phyloP scores from a whole-genome alignment of 192 early-diverging fungal genomes.

The Chytriomyces sp. region DNA sequence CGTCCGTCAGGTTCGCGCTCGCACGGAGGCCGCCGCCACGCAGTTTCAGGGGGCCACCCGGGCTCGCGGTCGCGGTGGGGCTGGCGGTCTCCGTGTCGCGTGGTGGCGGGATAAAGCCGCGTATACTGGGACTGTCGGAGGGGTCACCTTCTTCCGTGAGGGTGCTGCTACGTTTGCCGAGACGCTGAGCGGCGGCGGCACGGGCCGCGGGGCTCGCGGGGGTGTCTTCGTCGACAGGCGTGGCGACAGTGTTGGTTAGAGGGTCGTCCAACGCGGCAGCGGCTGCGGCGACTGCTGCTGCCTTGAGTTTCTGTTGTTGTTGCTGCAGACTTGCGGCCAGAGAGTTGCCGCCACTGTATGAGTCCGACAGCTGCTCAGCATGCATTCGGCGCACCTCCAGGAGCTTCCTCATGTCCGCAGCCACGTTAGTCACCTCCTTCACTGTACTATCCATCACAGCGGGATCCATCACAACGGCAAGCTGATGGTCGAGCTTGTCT shows the following conservation, averaged over 20 bases:
- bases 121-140: background rate
- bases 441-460: background rate
- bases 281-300: slow-evolving; percentile 1
- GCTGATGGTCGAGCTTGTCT: slow-evolving; percentile 16
- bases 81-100: too few species aligned
- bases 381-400: background rate
- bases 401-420: background rate
- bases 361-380: background rate
- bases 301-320: background rate
- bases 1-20: too few species aligned
- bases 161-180: background rate
- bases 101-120: too few species aligned
- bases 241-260: background rate
- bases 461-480: background rate
- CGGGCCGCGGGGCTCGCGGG: background rate
- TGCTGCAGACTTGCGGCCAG: background rate
- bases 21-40: too few species aligned
- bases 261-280: too few species aligned
- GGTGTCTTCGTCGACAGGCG: background rate
- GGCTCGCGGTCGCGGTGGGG: too few species aligned
- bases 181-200: background rate
- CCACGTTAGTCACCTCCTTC: background rate
- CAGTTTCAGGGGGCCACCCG: too few species aligned
- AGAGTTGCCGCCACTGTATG: background rate
- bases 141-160: background rate